phyloP scores from a whole-genome alignment of 2,329 filamentous ascomycete genomes.

The Aspergillus quadricinctus region DNA sequence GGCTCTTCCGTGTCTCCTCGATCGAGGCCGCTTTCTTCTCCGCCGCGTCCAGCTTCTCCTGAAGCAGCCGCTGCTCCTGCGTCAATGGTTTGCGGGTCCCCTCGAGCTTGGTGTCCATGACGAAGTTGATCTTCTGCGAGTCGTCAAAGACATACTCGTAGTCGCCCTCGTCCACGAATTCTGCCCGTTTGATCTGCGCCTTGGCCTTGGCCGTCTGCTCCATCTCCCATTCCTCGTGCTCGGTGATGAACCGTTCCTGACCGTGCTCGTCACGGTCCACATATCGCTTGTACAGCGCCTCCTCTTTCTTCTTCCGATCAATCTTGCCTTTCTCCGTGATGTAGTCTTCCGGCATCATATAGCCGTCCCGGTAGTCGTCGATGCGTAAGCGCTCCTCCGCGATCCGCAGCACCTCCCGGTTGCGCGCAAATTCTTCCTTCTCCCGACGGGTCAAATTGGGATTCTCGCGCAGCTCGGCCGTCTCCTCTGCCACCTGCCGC shows the following conservation, averaged over 20 bases:
- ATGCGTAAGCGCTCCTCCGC: constrained; percentile 82
- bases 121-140: constrained; percentile 80
- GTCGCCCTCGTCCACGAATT: constrained; percentile 72
- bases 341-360: constrained; percentile 89
- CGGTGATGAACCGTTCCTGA: constrained; percentile 83
- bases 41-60: constrained; percentile 79
- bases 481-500: constrained; percentile 86
- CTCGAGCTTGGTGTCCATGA: constrained; percentile 66
- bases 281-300: constrained; percentile 84
- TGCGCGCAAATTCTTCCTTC: constrained; percentile 82
- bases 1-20: constrained; percentile 81
- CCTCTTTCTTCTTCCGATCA: constrained; percentile 79
- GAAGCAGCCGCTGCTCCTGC: constrained; percentile 72
- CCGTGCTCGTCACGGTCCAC: constrained; percentile 83
- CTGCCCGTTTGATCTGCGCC: constrained; percentile 71
- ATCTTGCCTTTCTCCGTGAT: constrained; percentile 91
- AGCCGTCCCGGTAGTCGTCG: constrained; percentile 88
- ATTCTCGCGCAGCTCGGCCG: constrained; percentile 72
- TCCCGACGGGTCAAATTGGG: constrained; percentile 71
- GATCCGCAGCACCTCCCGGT: constrained; percentile 73
- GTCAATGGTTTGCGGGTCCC: constrained; percentile 68
- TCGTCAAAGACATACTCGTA: constrained; percentile 95
- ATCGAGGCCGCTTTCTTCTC: constrained; percentile 86
- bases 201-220: constrained; percentile 87
- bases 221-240: constrained; percentile 93